These are phyloP conservation scores for Leptosphaerulina australis DNA, from an alignment of 2,329 filamentous ascomycete genomes.

Conservation along the genomic window DNA sequence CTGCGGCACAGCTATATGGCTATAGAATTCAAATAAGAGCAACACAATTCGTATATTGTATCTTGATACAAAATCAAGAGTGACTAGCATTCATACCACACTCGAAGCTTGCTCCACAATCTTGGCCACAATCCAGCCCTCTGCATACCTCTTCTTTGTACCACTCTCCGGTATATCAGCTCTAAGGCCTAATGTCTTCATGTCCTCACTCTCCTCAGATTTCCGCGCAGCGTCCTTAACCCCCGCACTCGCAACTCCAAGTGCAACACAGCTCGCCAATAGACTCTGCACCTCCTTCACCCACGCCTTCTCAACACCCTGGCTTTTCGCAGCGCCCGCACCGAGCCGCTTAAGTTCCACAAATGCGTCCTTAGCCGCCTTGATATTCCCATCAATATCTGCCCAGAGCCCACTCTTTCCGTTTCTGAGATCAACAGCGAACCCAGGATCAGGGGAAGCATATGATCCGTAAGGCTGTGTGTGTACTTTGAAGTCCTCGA, in stretches of 20 bases:
- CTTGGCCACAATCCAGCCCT: constrained; percentile 56
- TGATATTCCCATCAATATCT: constrained; percentile 38
- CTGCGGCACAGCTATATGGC: too few species aligned
- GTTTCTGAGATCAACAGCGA: constrained; percentile 18
- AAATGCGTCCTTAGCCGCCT: constrained; percentile 45
- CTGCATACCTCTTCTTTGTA: constrained; percentile 50
- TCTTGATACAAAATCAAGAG: too few species aligned
- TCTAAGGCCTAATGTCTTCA: constrained; percentile 29
- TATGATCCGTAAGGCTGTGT: constrained; percentile 43
- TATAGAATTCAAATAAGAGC: too few species aligned
- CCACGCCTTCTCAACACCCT: constrained; percentile 49
- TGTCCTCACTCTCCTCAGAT: neutral
- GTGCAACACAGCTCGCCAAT: constrained; percentile 42
- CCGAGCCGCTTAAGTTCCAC: constrained; percentile 47
- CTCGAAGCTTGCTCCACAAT: constrained; percentile 30
- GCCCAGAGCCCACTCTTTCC: constrained; percentile 26
- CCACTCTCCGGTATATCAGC: constrained; percentile 47
- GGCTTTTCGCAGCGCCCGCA: constrained; percentile 38
- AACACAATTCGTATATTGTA: too few species aligned
- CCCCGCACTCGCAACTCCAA: constrained; percentile 39
- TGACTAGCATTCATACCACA: too few species aligned
- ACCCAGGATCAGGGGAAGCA: constrained; percentile 11
- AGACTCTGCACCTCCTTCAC: constrained; percentile 41
- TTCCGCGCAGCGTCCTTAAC: constrained; percentile 26
- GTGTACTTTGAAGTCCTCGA: constrained; percentile 62